Evolutionary conservation across 108 stramenopile species (phyloP), one percentile per base, ranked within the genome.

Genomic region (Pseudonitzschia multiseries): DNA sequence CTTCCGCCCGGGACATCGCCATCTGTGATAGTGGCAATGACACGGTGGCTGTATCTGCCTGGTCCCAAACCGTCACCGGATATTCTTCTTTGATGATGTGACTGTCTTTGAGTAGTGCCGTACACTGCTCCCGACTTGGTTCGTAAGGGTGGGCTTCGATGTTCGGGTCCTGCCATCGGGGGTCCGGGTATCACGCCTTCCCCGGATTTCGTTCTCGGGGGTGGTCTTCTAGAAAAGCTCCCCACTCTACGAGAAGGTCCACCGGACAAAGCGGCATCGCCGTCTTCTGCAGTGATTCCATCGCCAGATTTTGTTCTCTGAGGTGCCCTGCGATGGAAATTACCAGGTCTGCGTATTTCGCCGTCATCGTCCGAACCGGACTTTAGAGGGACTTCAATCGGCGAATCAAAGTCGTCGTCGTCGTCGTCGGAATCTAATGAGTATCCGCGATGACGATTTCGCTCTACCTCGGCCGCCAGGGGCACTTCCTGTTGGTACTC

Each of bases 241-340:
- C 61, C 57, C 28, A 9, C n/a, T n/a, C n/a, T 26, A 59, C 24
- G 15, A 31, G 63, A 33, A 14, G 36, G 42, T 13, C 22, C 54
- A 32, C 26, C 43, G 31, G 56, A 46, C 28, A 36, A 36, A 5
- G 36, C 36, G 36, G 36, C 36, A 36, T 6, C 36, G 6, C 36
- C 36, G 6, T 36, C 36, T 36, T 36, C 36, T 36, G n/a, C 62
- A 40, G 29, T 40, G 4, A 69, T 21, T 2, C 77, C 77, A 24
- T 78, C 77, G 21, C 77, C 70, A 8, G 70, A 71, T 71, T 78
- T 78, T 13, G 77, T 78, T n/a, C 77, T 43, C 9, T 36, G 48
- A 17, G 77, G 77, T 65, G 77, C 53, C 12, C 69, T 44, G 18
- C 77, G 63, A 28, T 44, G 51, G 64, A 63, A 63, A 4, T 44